Percentiles rank a stretch among this genome's conserved stretches.
Conservation (phyloP, 2,329 filamentous ascomycete genomes). For the Pyrenophora graminea region DNA sequence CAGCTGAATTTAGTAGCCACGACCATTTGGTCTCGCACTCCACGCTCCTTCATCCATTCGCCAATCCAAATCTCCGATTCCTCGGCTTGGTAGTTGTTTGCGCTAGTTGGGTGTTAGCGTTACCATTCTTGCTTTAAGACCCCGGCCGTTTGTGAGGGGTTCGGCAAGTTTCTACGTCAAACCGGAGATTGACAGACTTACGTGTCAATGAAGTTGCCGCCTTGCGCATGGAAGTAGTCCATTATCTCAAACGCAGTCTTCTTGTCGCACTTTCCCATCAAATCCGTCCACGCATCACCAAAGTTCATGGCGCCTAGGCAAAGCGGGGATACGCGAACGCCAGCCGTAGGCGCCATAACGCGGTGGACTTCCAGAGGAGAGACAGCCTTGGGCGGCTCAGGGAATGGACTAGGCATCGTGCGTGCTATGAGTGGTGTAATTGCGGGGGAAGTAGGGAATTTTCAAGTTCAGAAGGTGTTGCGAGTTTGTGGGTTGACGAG, state of each 20-base stretch:
- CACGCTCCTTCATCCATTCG: constrained; percentile 55
- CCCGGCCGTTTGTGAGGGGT: no score
- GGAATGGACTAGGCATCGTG: constrained; percentile 34
- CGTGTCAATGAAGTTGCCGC: constrained; percentile 60
- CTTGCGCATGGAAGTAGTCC: constrained; percentile 53
- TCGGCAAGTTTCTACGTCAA: neutral
- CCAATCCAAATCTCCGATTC: constrained; percentile 56
- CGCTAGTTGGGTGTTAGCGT: constrained; percentile 28
- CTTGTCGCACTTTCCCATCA: constrained; percentile 52
- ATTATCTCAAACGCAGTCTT: constrained; percentile 53
- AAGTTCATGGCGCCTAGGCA: constrained; percentile 62
- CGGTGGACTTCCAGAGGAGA: constrained; percentile 57
- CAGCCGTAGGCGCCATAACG: constrained; percentile 56
- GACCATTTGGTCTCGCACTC: constrained; percentile 56
- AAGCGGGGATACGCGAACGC: constrained; percentile 58
- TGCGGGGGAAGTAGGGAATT: neutral
- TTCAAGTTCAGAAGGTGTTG: neutral
- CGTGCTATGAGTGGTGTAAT: neutral
- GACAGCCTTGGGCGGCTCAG: constrained; percentile 30
- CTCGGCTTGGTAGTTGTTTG: constrained; percentile 55
- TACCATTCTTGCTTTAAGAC: neutral
- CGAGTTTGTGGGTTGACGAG: neutral
- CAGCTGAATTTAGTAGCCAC: constrained; percentile 60
- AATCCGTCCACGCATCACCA: constrained; percentile 53
- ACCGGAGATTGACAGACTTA: constrained; percentile 11